Base-by-base conservation (phyloP, 192 early-diverging fungal species). In the Umbelopsis sp. region DNA sequence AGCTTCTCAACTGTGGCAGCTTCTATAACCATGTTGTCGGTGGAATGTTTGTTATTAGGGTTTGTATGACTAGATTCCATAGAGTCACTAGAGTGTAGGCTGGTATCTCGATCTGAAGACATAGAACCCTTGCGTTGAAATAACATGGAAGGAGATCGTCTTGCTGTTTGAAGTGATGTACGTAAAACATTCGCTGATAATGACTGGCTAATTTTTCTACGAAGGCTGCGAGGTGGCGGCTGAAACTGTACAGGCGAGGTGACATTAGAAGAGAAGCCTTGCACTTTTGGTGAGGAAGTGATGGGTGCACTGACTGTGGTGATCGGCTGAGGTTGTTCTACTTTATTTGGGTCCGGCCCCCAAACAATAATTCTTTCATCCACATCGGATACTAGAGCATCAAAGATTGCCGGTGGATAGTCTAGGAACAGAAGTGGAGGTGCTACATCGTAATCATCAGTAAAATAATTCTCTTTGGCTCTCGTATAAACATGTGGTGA, bases 1-100 rank as follows among this genome's bases (percentile, higher is more conserved):
- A 88, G 46, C 35, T 86, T 86, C 52, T 88, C 86, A 13, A 86
- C 71, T 9, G 85, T 80, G n/a, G 86, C 86, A 47, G 86, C 86
- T 46, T 70, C 68, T 22, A 78, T 78, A 4, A 78, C 69, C 45
- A 50, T 61, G 0, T 71, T 16, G 27, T 61, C 55, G 5, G 27
- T 35, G 4, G 55, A 15, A 2, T 2, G 55, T 37, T 35, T 25
- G 10, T 35, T 18, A 25, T 35, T 35, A 18, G 27, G 16, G 18
- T 35, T 37, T 4, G 18, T 49, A 6, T 16, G 48, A 5, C 5
- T 21, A 6, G 15, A 5, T 20, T 49, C 48, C 4, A 16, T 33
- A 35, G 1, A 12, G 27, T 61, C 55, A n/a, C 11, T 61, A 12
- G 55, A 61, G 18, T 35, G 7, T 61, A 30, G 33, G 35, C 55